phyloP scores from a whole-genome alignment of 2,329 filamentous ascomycete genomes.

The Monilinia polystroma region DNA sequence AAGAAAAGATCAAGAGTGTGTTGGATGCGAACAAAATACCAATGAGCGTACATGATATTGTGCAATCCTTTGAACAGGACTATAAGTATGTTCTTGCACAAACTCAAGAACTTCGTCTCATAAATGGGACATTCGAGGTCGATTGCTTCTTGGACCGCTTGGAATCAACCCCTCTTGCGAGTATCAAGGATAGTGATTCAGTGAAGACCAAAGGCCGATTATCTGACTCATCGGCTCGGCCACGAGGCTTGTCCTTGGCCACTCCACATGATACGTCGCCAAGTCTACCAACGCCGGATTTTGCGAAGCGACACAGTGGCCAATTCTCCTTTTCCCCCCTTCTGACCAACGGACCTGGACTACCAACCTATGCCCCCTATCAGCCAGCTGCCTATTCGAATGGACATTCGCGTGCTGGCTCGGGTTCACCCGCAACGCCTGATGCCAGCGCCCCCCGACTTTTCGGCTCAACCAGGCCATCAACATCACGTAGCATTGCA shows the following conservation, averaged over 20 bases:
- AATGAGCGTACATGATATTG: slow-evolving; percentile 69
- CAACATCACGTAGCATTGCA: slow-evolving; percentile 60
- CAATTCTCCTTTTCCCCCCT: slow-evolving; percentile 63
- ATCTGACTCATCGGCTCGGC: slow-evolving; percentile 43
- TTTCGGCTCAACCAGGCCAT: slow-evolving; percentile 46
- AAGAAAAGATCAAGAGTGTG: slow-evolving; percentile 75
- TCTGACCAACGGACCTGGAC: slow-evolving; percentile 45
- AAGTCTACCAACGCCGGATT: slow-evolving; percentile 63
- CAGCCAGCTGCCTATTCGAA: slow-evolving; percentile 49
- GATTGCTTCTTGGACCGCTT: slow-evolving; percentile 11
- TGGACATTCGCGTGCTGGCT: slow-evolving; percentile 55
- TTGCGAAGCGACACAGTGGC: slow-evolving; percentile 63
- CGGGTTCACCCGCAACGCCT: slow-evolving; percentile 56
- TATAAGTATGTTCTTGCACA: slow-evolving; percentile 74
- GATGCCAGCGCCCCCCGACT: slow-evolving; percentile 47
- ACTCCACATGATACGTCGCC: slow-evolving; percentile 57
- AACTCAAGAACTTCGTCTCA: slow-evolving; percentile 68
- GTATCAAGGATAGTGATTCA: slow-evolving; percentile 8
- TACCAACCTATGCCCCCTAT: slow-evolving; percentile 55
- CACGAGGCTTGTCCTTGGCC: slow-evolving; percentile 60
- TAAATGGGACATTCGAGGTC: slow-evolving; percentile 63
- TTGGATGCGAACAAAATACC: slow-evolving; percentile 64
- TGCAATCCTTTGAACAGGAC: slow-evolving; percentile 75
- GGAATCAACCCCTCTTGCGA: slow-evolving; percentile 35
- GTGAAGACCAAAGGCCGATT: slow-evolving; percentile 31